Base-by-base conservation (phyloP, 768 basidiomycete species). In the Punctularia strigosozonata region DNA sequence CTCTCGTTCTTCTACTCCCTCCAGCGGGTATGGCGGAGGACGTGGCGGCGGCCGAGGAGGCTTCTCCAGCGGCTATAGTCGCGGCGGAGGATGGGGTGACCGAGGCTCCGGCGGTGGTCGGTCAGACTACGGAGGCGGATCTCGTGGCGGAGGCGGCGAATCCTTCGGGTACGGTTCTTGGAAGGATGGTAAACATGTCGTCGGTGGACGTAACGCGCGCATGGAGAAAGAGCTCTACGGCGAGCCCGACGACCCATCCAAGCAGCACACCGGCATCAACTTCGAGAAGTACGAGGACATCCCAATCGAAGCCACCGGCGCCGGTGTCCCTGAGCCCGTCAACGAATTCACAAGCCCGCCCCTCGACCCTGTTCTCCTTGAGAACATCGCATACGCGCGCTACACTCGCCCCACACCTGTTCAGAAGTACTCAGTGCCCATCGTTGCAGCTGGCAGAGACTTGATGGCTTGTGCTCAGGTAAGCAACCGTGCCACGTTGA, bases 211-310 rank as follows among this genome's bases (percentile, higher is more conserved):
- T 51, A 95, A 92, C 66, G 63, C 66, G 55, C 80, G 91, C 49
- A 70, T 92, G 50, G 95, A 99, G 66, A 91, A 89, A 64, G 92
- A 97, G 55, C 81, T 99, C 26, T 99, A 82, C 51, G 95, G 95
- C 39, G 91, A 94, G 46, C 70, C 72, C 28, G 66, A 73, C 33
- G 94, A 97, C 58, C 75, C 81, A 18, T 77, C 77, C 43, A 87
- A 86, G 56, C 84, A 95, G 59, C 80, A 89, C 56, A 94, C 92
- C 31, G 95, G 95, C 46, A 97, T 99, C 66, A 99, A 99, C 67
- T 99, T 99, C 56, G 95, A 99, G 67, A 95, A 95, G 63, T 99
- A 98, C 53, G 95, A 95, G 61, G 94, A 98, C 58, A 99, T 99
- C 55, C 95, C 95, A 46, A 92, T 99, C 49, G 95, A 98, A 64